Percentiles rank a stretch among this genome's conserved stretches.
These are phyloP conservation scores for Torulaspora microellipsoides DNA, from an alignment of 805 yeast species.

Conservation along the genomic window DNA sequence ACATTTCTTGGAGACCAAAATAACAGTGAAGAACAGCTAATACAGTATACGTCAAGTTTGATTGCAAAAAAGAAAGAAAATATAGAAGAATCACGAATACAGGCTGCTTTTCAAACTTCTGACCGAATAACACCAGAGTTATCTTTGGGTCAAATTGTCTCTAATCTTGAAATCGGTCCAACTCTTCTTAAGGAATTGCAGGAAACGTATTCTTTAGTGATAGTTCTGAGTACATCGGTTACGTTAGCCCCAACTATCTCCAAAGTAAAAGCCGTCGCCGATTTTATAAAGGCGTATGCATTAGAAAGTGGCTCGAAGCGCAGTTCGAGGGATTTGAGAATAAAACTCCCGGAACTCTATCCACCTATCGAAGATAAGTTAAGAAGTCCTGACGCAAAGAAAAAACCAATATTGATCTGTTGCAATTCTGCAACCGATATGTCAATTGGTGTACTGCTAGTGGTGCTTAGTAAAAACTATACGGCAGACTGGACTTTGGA, in stretches of 20 bases:
- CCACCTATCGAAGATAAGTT: constrained; percentile 22
- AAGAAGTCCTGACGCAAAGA: neutral
- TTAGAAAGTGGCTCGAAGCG: constrained; percentile 47
- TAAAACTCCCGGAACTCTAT: constrained; percentile 40
- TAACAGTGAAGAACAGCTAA: constrained; percentile 33
- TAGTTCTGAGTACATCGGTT: constrained; percentile 22
- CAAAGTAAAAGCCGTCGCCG: neutral
- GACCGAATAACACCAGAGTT: constrained; percentile 22
- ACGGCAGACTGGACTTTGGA: constrained; percentile 39
- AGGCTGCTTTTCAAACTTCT: constrained; percentile 13
- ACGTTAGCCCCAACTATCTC: neutral
- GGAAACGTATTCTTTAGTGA: constrained; percentile 11
- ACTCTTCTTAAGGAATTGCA: constrained; percentile 8
- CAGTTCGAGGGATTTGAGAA: constrained; percentile 60
- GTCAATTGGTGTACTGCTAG: constrained; percentile 55
- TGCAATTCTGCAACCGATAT: constrained; percentile 67
- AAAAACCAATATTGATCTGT: constrained; percentile 40
- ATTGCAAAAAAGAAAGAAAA: neutral
- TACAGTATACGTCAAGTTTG: constrained; percentile 8
- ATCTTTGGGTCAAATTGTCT: constrained; percentile 20
- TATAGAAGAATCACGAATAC: constrained; percentile 2
- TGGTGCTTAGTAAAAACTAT: constrained; percentile 46
- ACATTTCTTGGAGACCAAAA: constrained; percentile 27
- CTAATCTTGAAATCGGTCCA: constrained; percentile 10
- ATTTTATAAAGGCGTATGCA: constrained; percentile 9